Percentiles rank a stretch among this genome's conserved stretches.
These are phyloP conservation scores for Ceratobasidium sp. DNA, from an alignment of 1,284 basidiomycete species.

Conservation along the genomic window DNA sequence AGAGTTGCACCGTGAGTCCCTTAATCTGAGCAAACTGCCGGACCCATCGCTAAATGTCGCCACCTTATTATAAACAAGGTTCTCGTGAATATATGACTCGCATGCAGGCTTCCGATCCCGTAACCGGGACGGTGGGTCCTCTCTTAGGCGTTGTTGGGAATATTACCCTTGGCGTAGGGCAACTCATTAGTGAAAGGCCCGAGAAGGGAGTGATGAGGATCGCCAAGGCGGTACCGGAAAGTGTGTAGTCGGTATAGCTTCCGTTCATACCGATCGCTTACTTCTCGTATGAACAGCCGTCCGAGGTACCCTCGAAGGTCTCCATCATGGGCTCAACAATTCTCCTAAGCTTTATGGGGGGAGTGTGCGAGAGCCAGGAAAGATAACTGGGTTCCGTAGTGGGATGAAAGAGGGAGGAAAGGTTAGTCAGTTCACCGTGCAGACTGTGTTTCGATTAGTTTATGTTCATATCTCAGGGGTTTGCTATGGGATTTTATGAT, in stretches of 20 bases:
- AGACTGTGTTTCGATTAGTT: not conserved
- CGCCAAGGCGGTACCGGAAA: slow-evolving; percentile 53
- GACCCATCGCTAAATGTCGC: not conserved
- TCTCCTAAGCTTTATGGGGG: slow-evolving; percentile 57
- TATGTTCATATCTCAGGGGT: slow-evolving; percentile 46
- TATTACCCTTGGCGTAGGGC: slow-evolving; percentile 54
- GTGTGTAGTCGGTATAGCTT: slow-evolving; percentile 42
- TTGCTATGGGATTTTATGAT: slow-evolving; percentile 55
- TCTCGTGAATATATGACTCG: slow-evolving; percentile 60
- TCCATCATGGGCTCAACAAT: slow-evolving; percentile 58
- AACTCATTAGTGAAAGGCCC: slow-evolving; percentile 51
- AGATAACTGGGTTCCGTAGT: slow-evolving; percentile 54
- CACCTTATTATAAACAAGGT: slow-evolving; percentile 52
- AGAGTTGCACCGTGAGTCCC: slow-evolving; percentile 56
- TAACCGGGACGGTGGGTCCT: slow-evolving; percentile 56
- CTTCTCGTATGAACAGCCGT: slow-evolving; percentile 48
- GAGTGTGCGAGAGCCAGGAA: slow-evolving; percentile 51
- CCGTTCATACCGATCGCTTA: no score
- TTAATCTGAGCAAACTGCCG: not conserved
- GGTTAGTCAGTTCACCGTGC: slow-evolving; percentile 43
- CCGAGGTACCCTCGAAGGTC: slow-evolving; percentile 52
- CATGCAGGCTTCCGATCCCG: slow-evolving; percentile 53
- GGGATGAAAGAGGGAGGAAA: slow-evolving; percentile 59
- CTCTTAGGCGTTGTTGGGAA: slow-evolving; percentile 61
- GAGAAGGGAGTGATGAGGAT: slow-evolving; percentile 57